These are phyloP conservation scores for Penicillium canariense DNA, from an alignment of 495 filamentous ascomycete species.

Conservation along the genomic window DNA sequence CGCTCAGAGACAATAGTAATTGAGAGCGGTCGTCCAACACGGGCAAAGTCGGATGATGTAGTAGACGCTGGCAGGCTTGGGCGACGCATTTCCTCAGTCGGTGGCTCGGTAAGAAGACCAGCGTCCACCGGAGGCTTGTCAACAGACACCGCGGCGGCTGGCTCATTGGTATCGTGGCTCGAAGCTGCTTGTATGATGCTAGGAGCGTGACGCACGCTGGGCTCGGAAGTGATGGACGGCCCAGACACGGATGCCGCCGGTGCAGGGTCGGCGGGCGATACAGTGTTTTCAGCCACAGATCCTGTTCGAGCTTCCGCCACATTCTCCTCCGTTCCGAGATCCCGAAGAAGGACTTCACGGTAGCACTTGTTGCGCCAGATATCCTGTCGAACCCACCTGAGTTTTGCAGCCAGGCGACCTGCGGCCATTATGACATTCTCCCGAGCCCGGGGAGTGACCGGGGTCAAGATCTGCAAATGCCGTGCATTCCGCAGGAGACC, in stretches of 20 bases:
- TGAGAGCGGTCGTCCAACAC: slow-evolving; percentile 33
- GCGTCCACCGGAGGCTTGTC: slow-evolving; percentile 12
- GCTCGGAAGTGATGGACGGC: slow-evolving; percentile 21
- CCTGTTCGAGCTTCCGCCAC: slow-evolving; percentile 12
- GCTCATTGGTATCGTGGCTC: slow-evolving; percentile 20
- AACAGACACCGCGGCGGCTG: not conserved
- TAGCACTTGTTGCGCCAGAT: slow-evolving; percentile 92
- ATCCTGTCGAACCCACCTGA: slow-evolving; percentile 90
- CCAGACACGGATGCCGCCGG: slow-evolving; percentile 23
- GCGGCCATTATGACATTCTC: slow-evolving; percentile 84
- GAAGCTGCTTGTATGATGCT: slow-evolving; percentile 22
- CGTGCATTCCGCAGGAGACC: slow-evolving; percentile 84
- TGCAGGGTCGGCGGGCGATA: slow-evolving; percentile 8
- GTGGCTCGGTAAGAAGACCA: slow-evolving; percentile 20
- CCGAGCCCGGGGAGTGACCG: slow-evolving; percentile 80
- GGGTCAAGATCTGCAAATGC: slow-evolving; percentile 84
- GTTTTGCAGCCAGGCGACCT: slow-evolving; percentile 78
- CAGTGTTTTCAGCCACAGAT: slow-evolving; percentile 18
- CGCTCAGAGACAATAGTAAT: slow-evolving; percentile 28
- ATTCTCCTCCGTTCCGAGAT: slow-evolving; percentile 71
- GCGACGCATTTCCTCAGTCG: slow-evolving; percentile 29
- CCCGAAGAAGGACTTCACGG: slow-evolving; percentile 78
- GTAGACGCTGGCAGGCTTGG: slow-evolving; percentile 38
- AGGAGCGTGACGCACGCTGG: slow-evolving; percentile 14
- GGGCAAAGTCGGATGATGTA: slow-evolving; percentile 29